Conservation (phyloP, 345 rosid genomes). For the Microthlaspi erraticum region DNA sequence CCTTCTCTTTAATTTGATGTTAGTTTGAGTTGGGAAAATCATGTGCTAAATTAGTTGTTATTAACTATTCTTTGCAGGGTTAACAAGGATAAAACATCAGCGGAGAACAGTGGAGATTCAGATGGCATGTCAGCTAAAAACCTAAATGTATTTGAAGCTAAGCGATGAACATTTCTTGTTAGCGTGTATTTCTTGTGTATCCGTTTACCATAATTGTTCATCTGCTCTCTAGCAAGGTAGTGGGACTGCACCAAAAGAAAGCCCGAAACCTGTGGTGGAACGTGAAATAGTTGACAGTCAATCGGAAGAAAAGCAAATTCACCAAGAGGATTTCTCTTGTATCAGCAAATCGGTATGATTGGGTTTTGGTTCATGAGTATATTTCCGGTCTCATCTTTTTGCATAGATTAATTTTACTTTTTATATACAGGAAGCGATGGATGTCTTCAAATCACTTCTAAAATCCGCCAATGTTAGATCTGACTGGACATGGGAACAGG, state of each 20-base stretch:
- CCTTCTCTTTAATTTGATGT: conserved; percentile 6
- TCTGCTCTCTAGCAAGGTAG: conserved; percentile 42
- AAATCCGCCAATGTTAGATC: conserved; percentile 80
- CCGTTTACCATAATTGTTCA: conserved; percentile 27
- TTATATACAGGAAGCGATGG: conserved; percentile 68
- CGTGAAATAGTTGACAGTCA: conserved; percentile 52
- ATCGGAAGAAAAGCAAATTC: conserved; percentile 63
- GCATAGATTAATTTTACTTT: conserved; percentile 24
- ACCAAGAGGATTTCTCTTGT: conserved; percentile 59
- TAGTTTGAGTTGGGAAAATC: conserved; percentile 24
- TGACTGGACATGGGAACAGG: conserved; percentile 99
- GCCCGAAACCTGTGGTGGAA: conserved; percentile 35
- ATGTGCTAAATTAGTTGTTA: conserved; percentile 29
- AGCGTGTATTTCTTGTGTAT: conserved; percentile 25
- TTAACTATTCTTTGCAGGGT: conserved; percentile 33
- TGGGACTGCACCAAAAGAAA: conserved; percentile 37
- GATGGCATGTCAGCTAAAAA: conserved; percentile 18
- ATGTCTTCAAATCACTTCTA: conserved; percentile 84
- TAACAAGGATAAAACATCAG: conserved; percentile 28
- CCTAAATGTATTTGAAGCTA: conserved; percentile 34
- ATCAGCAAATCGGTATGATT: conserved; percentile 69
- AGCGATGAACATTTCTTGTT: conserved; percentile 26
- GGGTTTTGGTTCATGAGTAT: conserved; percentile 7
- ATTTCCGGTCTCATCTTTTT: conserved; percentile 30
- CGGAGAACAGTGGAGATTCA: conserved; percentile 29